Conservation (phyloP, 2,329 filamentous ascomycete genomes). For the Aspergillus ustus region DNA sequence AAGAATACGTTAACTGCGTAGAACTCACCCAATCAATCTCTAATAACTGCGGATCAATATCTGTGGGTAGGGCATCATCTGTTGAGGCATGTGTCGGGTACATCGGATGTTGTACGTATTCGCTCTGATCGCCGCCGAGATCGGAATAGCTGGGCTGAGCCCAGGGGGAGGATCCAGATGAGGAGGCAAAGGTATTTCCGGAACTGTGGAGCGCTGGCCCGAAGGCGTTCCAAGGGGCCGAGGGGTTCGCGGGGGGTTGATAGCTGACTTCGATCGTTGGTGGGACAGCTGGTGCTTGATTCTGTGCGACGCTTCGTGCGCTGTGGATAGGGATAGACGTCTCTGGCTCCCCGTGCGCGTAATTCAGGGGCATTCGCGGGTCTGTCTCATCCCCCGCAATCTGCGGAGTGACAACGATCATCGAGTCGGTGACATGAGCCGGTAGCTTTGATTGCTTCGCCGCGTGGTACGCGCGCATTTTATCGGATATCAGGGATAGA, state of each 20-base stretch:
- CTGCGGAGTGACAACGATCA: not conserved
- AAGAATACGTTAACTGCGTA: not conserved
- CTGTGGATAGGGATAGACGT: too few relatives aligned
- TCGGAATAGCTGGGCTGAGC: not conserved
- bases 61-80: not conserved
- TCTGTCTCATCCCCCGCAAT: not conserved
- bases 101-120: not conserved
- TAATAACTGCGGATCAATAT: not conserved
- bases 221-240: not conserved
- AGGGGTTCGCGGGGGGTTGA: not conserved
- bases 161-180: not conserved
- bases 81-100: not conserved
- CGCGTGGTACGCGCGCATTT: conserved; percentile 3
- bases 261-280: not conserved
- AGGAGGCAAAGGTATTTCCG: not conserved
- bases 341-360: not conserved
- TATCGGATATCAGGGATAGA: not conserved
- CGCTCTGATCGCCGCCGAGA: not conserved
- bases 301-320: not conserved
- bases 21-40: conserved; percentile 11
- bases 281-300: too few relatives aligned
- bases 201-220: not conserved
- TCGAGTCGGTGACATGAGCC: not conserved
- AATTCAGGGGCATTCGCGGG: not conserved
- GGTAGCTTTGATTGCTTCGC: not conserved